Percentiles rank a stretch among this genome's conserved stretches.
Conservation (phyloP, 202 grass and related monocot species). For the Eragrostis tef region DNA sequence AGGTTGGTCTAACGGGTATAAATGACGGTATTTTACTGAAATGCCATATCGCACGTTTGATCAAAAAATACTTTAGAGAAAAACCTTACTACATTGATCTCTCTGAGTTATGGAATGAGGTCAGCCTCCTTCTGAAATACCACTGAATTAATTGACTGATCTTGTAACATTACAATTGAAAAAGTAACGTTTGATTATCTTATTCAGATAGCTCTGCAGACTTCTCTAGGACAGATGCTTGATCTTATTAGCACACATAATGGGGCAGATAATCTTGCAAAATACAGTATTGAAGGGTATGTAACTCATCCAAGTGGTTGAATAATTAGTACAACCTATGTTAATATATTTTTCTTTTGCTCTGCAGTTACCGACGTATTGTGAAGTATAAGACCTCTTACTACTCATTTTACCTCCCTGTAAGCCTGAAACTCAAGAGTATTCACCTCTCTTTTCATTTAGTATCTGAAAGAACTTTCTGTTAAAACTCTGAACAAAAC, state of each 20-base stretch:
- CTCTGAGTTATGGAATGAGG: constrained; percentile 59
- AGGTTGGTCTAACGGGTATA: constrained; percentile 63
- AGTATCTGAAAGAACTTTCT: too few relatives aligned
- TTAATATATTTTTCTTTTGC: constrained; percentile 17
- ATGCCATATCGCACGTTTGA: constrained; percentile 48
- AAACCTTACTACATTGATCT: constrained; percentile 55
- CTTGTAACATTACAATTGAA: not conserved
- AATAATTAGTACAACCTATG: not conserved
- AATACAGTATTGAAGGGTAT: constrained; percentile 57
- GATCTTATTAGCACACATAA: constrained; percentile 61
- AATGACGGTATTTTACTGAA: constrained; percentile 68
- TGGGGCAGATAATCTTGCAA: constrained; percentile 51
- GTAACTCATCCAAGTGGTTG: not conserved
- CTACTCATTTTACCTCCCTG: constrained; percentile 72
- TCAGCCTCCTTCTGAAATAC: not conserved
- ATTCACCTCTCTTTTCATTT: not conserved
- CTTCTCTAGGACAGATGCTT: constrained; percentile 65
- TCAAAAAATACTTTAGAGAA: constrained; percentile 64
- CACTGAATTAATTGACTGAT: not conserved
- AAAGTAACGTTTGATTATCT: not conserved
- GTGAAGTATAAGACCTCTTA: constrained; percentile 70
- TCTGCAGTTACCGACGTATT: constrained; percentile 58
- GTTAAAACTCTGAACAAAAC: not conserved
- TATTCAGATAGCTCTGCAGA: constrained; percentile 61
- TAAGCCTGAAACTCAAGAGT: constrained; percentile 31